Evolutionary conservation across 495 filamentous ascomycete species (phyloP), one percentile per base, ranked within the genome.

Genomic region (Neurospora sp.): DNA sequence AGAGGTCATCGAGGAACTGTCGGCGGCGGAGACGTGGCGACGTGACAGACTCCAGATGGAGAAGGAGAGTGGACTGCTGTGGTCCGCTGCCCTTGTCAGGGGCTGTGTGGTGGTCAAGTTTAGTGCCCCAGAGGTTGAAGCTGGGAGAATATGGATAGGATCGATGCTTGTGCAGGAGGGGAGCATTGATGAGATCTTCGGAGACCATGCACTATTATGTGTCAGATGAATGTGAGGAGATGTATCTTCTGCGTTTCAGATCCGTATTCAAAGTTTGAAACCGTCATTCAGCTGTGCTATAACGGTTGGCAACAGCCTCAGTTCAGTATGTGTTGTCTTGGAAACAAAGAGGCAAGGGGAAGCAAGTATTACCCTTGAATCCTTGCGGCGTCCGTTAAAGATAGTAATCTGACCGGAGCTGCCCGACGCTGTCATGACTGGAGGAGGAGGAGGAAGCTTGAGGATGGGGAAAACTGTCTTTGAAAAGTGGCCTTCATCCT

Each of bases 31-130:
- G 72, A 77, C 72, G 40, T 87, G 86, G 85, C 80, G 86, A 70
- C 71, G 72, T 49, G 74, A 69, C 18, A 82, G 88, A 66, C 79
- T 87, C 8, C 72, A 78, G 72, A 81, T 86, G 78, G 92, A 91
- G 81, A 85, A 83, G 74, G 80, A 82, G 27, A 85, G 88, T 72
- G 86, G 87, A 70, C 79, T 95, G 8, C 85, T 96, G 0, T 99
- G 95, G 93, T 97, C 94, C 27, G 94, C 93, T 18, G 92, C 94
- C 31, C 87, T 86, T 41, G 89, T 97, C 38, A 87, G 95, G 9
- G 93, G 93, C 2, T 97, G 93, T 76, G 90, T 95, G 10, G 85
- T 98, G 27, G 91, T 98, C 35, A 99, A 98, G 83, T 96, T 98
- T 79, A 86, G 87, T 12, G 82, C 87, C 10, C 80, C 82, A 31